phyloP scores from a whole-genome alignment of 495 filamentous ascomycete genomes.

The Penicillium psychrofluorescens region DNA sequence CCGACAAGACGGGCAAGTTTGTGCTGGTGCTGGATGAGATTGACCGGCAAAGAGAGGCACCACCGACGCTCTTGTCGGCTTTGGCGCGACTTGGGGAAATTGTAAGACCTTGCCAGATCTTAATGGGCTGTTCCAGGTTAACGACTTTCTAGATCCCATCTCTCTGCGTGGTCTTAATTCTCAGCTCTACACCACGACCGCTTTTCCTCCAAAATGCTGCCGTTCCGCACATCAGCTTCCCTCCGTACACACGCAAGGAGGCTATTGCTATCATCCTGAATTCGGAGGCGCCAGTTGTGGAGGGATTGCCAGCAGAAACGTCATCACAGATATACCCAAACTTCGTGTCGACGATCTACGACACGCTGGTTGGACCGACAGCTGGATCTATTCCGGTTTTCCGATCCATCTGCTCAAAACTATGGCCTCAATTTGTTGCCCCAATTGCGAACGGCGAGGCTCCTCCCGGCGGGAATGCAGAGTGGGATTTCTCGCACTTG shows the following conservation, averaged over 20 bases:
- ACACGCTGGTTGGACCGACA: conserved; percentile 35
- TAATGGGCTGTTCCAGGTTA: conserved; percentile 1
- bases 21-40: conserved; percentile 88
- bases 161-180: conserved; percentile 70
- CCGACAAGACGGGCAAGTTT: conserved; percentile 45
- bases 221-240: conserved; percentile 75
- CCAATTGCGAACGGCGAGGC: conserved; percentile 29
- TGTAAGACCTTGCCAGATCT: conserved; percentile 37
- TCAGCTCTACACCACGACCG: conserved; percentile 60
- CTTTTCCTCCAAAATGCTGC: conserved; percentile 64
- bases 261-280: conserved; percentile 62
- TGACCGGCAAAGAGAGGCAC: conserved; percentile 75
- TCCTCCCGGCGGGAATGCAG: conserved; percentile 34
- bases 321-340: conserved; percentile 29
- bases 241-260: conserved; percentile 75
- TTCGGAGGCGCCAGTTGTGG: conserved; percentile 27
- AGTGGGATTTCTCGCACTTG: conserved; percentile 76
- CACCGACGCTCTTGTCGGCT: conserved; percentile 74
- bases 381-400: conserved; percentile 38
- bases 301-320: conserved; percentile 23
- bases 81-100: conserved; percentile 71
- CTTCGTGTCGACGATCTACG: conserved; percentile 36
- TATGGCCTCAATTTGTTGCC: conserved; percentile 74
- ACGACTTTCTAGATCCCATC: conserved; percentile 59
- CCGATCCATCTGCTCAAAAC: conserved; percentile 44